Base-by-base conservation (phyloP, 257 asterid genomes). In the Mentha longifolia region DNA sequence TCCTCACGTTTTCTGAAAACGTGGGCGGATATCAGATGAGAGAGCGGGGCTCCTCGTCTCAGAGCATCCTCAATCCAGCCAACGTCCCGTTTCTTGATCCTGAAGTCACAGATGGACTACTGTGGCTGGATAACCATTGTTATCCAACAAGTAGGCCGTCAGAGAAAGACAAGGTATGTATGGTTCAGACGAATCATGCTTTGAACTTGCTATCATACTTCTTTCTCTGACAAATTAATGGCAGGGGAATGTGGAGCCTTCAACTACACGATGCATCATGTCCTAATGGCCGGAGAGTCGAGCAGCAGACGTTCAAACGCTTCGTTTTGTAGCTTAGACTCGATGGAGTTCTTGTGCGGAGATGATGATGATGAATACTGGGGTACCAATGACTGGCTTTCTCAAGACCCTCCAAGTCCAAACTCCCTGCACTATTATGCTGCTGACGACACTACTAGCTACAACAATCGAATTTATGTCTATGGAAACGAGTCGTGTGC, bases 81-180 rank as follows among this genome's bases (percentile, higher is more conserved):
- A 9, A 22, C 14, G 0, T 6, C 25, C 55, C 19, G 35, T 56
- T 70, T 28, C 47, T 9, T 57, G 67, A 57, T 43, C 56, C 47
- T 42, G 14, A 42, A 9, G 7, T 42, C 47, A 11, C 47, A 4
- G 13, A 42, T 39, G 31, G 14, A 59, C 51, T 78, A 47, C n/a
- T n/a, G n/a, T 55, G 70, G n/a, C 31, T 8, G 12, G 61, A 61
- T 33, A 61, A 42, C 19, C 70, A 65, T 56, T 78, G 71, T 76
- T 54, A 25, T 60, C 74, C 73, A 3, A 19, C 54, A 7, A 73
- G 78, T 65, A 41, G 8, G 30, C 67, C 68, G 54, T 46, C 84
- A 3, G 80, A 79, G 61, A 68, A 45, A 8, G 76, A 76, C 14
- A 77, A 80, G 92, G 92, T 78, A 77, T 58, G 60, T 19, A 12